Evolutionary conservation across 257 asterid genomes (phyloP), one percentile per base, ranked within the genome.

Genomic region (Solanum habrochaites): DNA sequence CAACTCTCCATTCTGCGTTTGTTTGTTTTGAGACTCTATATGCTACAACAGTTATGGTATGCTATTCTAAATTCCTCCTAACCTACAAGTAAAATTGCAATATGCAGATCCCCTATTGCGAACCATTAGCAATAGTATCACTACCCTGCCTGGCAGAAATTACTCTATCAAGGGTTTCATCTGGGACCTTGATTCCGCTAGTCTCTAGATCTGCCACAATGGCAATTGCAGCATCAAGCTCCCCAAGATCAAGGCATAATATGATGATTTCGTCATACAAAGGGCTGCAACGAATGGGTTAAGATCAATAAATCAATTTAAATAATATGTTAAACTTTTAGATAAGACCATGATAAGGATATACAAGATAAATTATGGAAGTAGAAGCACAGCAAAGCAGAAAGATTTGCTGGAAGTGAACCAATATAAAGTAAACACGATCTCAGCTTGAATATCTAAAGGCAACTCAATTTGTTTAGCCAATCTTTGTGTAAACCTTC

Each of bases 171-270:
- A 97, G 90, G 82, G 98, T 97, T 91, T 95, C 98, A 88, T 95
- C 98, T 6, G 96, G 88, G 71, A 97, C 99, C 88, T 93, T 91
- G 91, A 97, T 93, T 80, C 99, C 99, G 64, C 94, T 91, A 10
- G 98, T 94, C 94, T 97, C 99, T 92, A 97, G 87, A 89, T 97
- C 98, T 12, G 98, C 95, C 25, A 95, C 98, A 64, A 97, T 93
- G 88, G 99, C 99, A 67, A 97, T 86, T 37, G 99, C 94, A 16
- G 99, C 98, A 72, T 97, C 99, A n/a, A 95, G 94, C 74, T 97
- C 99, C 83, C 97, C 99, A 62, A 95, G 95, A 89, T 97, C 99
- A 58, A 97, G 91, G 85, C 99, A 95, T 83, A 94, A 73, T 58
- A 90, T 90, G 81, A 97, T 91, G 78, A 94, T 89, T 89, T 97